phyloP scores from a whole-genome alignment of 345 rosid genomes.

The Linum trigynum region DNA sequence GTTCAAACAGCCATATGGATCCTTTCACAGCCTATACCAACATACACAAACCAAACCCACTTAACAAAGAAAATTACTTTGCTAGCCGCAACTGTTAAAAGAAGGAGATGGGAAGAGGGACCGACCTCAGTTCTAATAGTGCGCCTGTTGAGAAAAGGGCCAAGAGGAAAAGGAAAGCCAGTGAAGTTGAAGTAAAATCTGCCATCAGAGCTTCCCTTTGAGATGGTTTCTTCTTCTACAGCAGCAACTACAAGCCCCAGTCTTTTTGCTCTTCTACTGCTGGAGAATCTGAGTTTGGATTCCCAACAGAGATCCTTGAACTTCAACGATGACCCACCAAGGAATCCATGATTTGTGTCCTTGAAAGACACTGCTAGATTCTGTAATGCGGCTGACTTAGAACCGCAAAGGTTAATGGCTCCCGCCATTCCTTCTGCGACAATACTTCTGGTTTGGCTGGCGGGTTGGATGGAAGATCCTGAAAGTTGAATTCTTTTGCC shows the following conservation, averaged over 20 bases:
- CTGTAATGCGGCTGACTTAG: slow-evolving; percentile 35
- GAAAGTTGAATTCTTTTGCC: too few species aligned
- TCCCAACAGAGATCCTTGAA: slow-evolving; percentile 26
- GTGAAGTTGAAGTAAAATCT: slow-evolving; percentile 79
- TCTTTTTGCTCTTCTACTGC: slow-evolving; percentile 18
- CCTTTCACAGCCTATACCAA: slow-evolving; percentile 66
- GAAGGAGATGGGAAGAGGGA: neutral
- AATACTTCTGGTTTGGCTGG: too few species aligned
- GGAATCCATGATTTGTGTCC: slow-evolving; percentile 32
- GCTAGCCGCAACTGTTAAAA: neutral
- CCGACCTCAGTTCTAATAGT: slow-evolving; percentile 80
- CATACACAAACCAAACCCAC: neutral
- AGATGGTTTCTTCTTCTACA: slow-evolving; percentile 30
- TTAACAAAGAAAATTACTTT: neutral
- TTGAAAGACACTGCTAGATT: slow-evolving; percentile 30
- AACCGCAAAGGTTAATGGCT: slow-evolving; percentile 45
- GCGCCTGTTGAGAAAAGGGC: slow-evolving; percentile 87
- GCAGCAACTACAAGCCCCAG: slow-evolving; percentile 41
- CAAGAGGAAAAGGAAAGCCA: slow-evolving; percentile 95
- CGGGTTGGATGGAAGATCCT: too few species aligned
- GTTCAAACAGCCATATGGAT: slow-evolving; percentile 89
- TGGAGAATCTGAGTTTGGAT: slow-evolving; percentile 29
- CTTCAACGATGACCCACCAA: slow-evolving; percentile 31
- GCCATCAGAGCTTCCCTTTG: slow-evolving; percentile 22
- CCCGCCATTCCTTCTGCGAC: slow-evolving; percentile 17